Evolutionary conservation across 257 asterid genomes (phyloP).

Genomic region (Thymus mandschuricus): DNA sequence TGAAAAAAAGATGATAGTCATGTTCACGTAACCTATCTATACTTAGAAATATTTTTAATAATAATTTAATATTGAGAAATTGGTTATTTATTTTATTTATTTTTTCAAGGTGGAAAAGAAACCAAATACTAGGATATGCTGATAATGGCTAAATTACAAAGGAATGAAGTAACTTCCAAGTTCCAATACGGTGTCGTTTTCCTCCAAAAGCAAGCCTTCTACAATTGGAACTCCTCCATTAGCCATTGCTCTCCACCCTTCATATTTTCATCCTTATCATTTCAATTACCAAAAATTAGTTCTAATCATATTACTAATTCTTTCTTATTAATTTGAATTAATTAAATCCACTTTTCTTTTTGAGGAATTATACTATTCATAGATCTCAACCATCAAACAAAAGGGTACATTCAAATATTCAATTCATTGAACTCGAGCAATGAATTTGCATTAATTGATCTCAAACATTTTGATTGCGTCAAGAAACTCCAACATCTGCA

Average conservation of each 20-base stretch:
- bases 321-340: no score
- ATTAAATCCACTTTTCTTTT: no score
- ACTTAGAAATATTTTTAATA: not conserved
- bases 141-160: constrained; percentile 18
- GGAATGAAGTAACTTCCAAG: constrained; percentile 12
- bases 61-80: not conserved
- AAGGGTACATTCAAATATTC: not conserved
- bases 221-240: not conserved
- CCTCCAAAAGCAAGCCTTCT: constrained; percentile 34
- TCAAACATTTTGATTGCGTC: not conserved
- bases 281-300: no score
- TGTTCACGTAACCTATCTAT: constrained; percentile 9
- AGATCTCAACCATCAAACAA: no score
- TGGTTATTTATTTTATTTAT: not conserved
- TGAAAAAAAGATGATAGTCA: not conserved
- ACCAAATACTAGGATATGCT: not conserved
- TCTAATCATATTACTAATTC: no score
- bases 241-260: not conserved
- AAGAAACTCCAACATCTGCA: not conserved
- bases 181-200: constrained; percentile 33
- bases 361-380: no score
- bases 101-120: not conserved
- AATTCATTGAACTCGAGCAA: not conserved
- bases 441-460: not conserved
- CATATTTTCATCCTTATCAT: not conserved